Evolutionary conservation across 2,329 filamentous ascomycete genomes (phyloP).

Genomic region (Aspergillus latus): DNA sequence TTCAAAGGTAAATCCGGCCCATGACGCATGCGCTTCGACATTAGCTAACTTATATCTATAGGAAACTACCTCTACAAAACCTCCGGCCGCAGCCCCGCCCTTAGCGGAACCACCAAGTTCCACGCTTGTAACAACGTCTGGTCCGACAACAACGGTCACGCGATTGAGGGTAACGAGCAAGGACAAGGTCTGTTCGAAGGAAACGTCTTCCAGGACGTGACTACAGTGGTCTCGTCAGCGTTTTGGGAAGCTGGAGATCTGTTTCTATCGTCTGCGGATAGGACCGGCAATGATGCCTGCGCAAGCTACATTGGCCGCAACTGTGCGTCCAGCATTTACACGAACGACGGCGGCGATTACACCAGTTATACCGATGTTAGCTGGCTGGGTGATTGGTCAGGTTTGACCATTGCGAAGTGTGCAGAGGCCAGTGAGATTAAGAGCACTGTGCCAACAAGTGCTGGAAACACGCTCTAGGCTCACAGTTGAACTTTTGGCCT

Average conservation of each 20-base stretch:
- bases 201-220: constrained; percentile 46
- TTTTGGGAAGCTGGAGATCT: background rate
- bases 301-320: constrained; percentile 1
- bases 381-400: background rate
- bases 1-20: constrained; percentile 35
- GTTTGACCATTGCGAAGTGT: background rate
- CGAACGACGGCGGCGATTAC: background rate
- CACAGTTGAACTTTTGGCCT: too few relatives aligned
- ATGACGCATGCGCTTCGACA: background rate
- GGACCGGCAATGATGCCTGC: background rate
- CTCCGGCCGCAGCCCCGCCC: constrained; percentile 57
- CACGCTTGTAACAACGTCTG: constrained; percentile 48
- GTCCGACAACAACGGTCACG: constrained; percentile 43
- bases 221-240: background rate
- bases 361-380: background rate
- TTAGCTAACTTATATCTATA: background rate
- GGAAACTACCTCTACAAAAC: constrained; percentile 59
- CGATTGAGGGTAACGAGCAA: constrained; percentile 37
- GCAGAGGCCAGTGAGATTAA: constrained; percentile 2
- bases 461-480: background rate
- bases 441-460: background rate
- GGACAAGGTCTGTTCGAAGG: constrained; percentile 44
- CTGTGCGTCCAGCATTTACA: background rate
- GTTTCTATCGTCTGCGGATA: background rate
- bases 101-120: constrained; percentile 53